Evolutionary conservation across 768 basidiomycete species (phyloP), one percentile per base, ranked within the genome.

Genomic region (Saitozyma podzolica): DNA sequence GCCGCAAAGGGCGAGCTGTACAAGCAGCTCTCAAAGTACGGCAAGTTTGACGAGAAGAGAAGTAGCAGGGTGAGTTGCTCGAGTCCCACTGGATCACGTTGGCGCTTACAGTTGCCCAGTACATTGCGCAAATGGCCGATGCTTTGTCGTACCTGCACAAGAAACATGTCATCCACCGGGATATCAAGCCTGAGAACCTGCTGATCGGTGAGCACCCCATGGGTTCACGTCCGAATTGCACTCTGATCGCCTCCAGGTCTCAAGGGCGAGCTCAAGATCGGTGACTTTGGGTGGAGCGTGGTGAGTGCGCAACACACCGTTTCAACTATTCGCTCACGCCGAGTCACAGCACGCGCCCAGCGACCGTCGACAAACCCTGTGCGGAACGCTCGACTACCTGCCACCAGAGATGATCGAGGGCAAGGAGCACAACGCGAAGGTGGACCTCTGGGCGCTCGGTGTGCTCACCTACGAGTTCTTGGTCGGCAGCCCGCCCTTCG

Each of bases 381-480:
- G 95, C 70, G 95, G 95, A 11, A 98, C 95, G 0, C 81, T 97
- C 50, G 96, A 98, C 78, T 98, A 98, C 77, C 84, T 99, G 10
- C 94, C 96, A 0, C 95, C 96, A 11, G 95, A 98, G 83, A 99
- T 98, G 96, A 90, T 99, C 13, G 92, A 96, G 70, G 88, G 89
- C 0, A 88, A 85, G 68, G 90, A 90, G 63, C 94, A 98, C 76
- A 88, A 84, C 58, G 91, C 92, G 72, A 88, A 86, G 73, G 95
- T 98, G 45, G 95, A 98, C 72, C 85, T 92, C 62, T 99, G 95
- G 95, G 95, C 95, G 0, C 82, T 99, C 37, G 95, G 95, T 50
- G 94, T 98, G n/a, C 82, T 99, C 65, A 89, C 89, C 0, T 99
- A 92, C 77, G 95, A 99, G 78, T 97, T 99, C 78, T 80, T 98